A percentile compares a stretch with the other conserved stretches of the same genome.
These are phyloP conservation scores for Talaromyces thailandensis DNA, from an alignment of 495 filamentous ascomycete species.

Conservation along the genomic window DNA sequence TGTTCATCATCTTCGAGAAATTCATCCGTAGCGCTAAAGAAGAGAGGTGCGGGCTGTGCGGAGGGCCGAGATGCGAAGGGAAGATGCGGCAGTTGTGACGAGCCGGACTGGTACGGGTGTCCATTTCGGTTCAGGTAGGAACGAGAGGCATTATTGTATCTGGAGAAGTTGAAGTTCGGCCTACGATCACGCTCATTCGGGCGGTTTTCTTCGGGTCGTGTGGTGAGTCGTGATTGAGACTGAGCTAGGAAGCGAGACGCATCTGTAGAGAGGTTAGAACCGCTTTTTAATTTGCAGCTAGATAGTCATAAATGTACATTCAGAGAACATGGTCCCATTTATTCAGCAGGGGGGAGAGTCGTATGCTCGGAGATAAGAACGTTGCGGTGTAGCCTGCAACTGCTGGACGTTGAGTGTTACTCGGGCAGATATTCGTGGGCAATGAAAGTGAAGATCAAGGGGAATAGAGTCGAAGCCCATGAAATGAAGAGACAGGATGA, in stretches of 20 bases:
- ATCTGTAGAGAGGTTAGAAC: slow-evolving; percentile 47
- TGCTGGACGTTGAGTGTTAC: neutral
- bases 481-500: neutral
- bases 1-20: slow-evolving; percentile 82
- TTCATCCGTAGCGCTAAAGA: slow-evolving; percentile 76
- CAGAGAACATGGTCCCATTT: slow-evolving; percentile 74
- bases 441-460: neutral
- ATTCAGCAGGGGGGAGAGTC: neutral
- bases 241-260: slow-evolving; percentile 95
- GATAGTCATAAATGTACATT: slow-evolving; percentile 40
- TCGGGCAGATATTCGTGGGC: neutral
- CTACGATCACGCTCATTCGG: slow-evolving; percentile 37
- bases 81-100: slow-evolving; percentile 64
- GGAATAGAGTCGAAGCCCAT: neutral
- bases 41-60: slow-evolving; percentile 74
- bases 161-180: slow-evolving; percentile 30
- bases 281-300: neutral
- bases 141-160: slow-evolving; percentile 34
- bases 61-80: slow-evolving; percentile 68
- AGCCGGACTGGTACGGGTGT: slow-evolving; percentile 64
- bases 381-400: neutral
- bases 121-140: slow-evolving; percentile 43
- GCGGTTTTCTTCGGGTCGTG: slow-evolving; percentile 50
- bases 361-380: neutral
- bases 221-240: slow-evolving; percentile 82